Conservation (phyloP, 106 monocot genomes). For the Acorus gramineus region DNA sequence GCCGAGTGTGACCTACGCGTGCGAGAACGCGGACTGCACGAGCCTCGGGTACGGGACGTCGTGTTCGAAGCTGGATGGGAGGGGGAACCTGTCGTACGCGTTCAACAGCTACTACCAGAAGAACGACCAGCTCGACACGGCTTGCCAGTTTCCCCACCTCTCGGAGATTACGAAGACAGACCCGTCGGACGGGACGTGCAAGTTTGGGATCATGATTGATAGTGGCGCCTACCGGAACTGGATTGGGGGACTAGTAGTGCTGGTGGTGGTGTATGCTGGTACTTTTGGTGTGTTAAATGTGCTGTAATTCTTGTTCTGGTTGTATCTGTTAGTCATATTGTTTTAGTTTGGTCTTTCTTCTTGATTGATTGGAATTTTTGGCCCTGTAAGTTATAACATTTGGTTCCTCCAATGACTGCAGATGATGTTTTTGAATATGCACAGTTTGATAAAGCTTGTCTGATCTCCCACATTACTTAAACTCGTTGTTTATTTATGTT, state of each 20-base stretch:
- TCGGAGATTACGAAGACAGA: slow-evolving; percentile 43
- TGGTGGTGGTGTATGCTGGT: slow-evolving; percentile 7
- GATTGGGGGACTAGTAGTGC: neutral
- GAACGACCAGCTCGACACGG: slow-evolving; percentile 70
- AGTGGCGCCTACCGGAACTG: no score
- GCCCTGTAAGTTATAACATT: no score
- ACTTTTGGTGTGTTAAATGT: neutral
- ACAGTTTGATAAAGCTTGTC: no score
- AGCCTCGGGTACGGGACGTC: slow-evolving; percentile 76
- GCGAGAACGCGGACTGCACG: slow-evolving; percentile 66
- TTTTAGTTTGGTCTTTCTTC: no score
- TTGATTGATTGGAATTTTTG: no score
- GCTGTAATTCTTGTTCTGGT: neutral
- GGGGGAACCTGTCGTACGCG: slow-evolving; percentile 78
- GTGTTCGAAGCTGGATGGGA: slow-evolving; percentile 46
- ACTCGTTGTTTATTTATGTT: no score
- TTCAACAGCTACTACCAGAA: slow-evolving; percentile 90
- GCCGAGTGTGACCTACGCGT: slow-evolving; percentile 61
- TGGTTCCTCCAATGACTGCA: no score
- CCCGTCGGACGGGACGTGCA: slow-evolving; percentile 50
- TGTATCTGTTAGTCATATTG: slow-evolving; percentile 1
- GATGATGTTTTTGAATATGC: no score
- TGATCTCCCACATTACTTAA: no score
- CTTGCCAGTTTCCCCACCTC: slow-evolving; percentile 50
- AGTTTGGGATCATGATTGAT: slow-evolving; percentile 61